These are phyloP conservation scores for Lipomyces spencermartinsiae DNA, from an alignment of 805 yeast species.

Conservation along the genomic window DNA sequence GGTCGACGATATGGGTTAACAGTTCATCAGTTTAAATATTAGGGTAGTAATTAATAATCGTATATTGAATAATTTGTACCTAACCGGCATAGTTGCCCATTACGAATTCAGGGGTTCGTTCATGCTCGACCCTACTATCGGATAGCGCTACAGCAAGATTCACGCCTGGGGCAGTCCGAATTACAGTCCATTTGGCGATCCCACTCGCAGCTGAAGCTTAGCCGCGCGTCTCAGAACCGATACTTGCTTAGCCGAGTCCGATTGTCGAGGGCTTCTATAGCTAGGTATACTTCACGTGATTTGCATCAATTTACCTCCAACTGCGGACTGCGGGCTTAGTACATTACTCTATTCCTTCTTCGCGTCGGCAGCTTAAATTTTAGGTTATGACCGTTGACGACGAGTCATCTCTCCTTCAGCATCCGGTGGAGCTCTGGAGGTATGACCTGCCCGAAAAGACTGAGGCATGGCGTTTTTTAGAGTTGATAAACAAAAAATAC, in stretches of 20 bases:
- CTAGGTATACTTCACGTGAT: no score
- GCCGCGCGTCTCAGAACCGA: no score
- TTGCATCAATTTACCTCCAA: no score
- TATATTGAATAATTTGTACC: no score
- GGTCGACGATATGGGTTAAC: neutral
- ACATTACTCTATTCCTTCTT: neutral
- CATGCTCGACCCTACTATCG: no score
- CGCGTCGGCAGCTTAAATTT: neutral
- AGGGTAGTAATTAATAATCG: neutral
- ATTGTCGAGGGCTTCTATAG: no score
- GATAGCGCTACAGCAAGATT: no score
- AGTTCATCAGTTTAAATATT: neutral
- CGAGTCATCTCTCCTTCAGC: constrained; percentile 13
- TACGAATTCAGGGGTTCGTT: no score
- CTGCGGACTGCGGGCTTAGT: no score
- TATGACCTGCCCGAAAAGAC: constrained; percentile 26
- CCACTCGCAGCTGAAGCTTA: neutral
- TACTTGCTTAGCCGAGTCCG: no score
- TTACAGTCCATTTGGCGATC: neutral
- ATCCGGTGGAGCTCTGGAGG: constrained; percentile 35
- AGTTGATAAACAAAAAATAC: constrained; percentile 19
- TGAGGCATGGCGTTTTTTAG: constrained; percentile 19
- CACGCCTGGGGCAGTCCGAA: no score
- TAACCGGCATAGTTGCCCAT: no score
- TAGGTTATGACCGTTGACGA: neutral